Evolutionary conservation across 2,329 filamentous ascomycete species (phyloP).

Genomic region (Epichloe gansuensis): DNA sequence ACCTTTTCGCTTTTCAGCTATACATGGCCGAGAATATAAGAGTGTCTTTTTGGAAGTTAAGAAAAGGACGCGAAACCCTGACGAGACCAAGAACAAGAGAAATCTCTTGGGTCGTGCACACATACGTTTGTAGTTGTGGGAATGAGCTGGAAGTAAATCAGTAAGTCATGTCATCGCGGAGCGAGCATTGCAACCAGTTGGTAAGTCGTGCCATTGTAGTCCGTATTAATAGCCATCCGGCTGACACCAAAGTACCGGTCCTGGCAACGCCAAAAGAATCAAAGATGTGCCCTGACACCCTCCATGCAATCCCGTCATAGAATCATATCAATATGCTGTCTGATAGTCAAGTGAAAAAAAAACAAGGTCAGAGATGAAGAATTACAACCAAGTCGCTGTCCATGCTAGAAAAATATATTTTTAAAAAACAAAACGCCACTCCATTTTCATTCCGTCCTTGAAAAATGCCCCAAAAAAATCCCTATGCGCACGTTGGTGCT

Average conservation of each 20-base stretch:
- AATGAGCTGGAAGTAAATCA: too few species aligned
- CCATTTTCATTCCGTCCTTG: neutral
- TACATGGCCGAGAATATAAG: neutral
- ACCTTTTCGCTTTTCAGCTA: neutral
- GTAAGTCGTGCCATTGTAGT: too few species aligned
- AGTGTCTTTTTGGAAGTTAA: too few species aligned
- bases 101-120: too few species aligned
- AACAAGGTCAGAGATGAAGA: neutral
- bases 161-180: too few species aligned
- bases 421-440: too few species aligned
- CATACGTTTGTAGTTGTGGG: too few species aligned
- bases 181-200: too few species aligned
- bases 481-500: neutral
- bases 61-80: too few species aligned
- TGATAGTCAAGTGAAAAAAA: neutral
- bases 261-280: neutral
- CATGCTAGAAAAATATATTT: neutral
- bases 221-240: neutral
- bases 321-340: neutral
- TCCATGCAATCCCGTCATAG: neutral
- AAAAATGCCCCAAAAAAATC: neutral
- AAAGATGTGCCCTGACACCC: neutral
- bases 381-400: neutral
- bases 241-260: neutral
- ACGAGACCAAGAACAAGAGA: too few species aligned